Percentiles rank a stretch among this genome's conserved stretches.
These are phyloP conservation scores for Podospora appendiculata DNA, from an alignment of 495 filamentous ascomycete genomes.

Conservation along the genomic window DNA sequence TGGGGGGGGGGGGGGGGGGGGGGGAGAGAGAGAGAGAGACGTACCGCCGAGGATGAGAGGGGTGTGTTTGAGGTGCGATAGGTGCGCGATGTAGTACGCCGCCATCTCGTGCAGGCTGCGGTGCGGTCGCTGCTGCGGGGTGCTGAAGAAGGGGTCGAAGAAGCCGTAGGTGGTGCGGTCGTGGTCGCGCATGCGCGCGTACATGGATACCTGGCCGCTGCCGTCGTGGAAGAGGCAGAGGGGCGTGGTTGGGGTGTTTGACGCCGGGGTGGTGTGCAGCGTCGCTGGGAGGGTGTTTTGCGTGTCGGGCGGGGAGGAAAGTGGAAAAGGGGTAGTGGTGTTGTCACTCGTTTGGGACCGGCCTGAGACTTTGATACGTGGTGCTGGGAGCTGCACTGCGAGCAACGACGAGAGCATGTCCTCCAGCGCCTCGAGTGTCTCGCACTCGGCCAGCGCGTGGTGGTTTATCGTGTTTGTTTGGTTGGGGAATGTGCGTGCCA, in stretches of 20 bases:
- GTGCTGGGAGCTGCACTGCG: background rate
- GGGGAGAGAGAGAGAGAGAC: background rate
- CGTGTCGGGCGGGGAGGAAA: background rate
- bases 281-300: background rate
- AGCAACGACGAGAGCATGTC: background rate
- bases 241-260: background rate
- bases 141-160: background rate
- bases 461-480: background rate
- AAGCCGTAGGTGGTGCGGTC: background rate
- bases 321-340: background rate
- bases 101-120: background rate
- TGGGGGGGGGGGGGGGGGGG: background rate
- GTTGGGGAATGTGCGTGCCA: background rate
- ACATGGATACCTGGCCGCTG: background rate
- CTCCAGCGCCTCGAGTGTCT: background rate
- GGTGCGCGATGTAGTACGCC: background rate
- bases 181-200: background rate
- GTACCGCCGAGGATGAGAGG: background rate
- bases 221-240: background rate
- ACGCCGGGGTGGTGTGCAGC: background rate
- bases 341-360: background rate
- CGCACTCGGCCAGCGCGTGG: background rate
- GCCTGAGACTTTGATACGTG: background rate
- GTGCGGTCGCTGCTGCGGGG: background rate
- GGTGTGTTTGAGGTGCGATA: background rate